A percentile compares a stretch with the other conserved stretches of the same genome.
Evolutionary conservation across 495 filamentous ascomycete genomes (phyloP).

Genomic region (Hypoxylon trugodes): DNA sequence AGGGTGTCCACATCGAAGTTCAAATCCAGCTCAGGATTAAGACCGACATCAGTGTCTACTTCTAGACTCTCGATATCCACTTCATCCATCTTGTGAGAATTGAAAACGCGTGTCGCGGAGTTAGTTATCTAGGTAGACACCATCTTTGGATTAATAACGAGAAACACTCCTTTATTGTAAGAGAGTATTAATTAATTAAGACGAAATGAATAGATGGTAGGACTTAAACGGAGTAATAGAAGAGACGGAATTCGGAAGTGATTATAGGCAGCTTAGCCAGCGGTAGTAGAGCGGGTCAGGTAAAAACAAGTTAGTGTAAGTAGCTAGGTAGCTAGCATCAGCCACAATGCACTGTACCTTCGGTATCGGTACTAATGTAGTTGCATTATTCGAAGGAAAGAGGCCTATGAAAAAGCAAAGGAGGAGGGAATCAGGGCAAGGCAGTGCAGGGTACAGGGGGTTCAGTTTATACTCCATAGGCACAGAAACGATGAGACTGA

Average conservation of each 20-base stretch:
- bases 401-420: no score
- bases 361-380: not conserved
- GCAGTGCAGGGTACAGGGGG: no score
- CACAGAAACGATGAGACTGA: no score
- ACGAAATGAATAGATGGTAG: not conserved
- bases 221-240: not conserved
- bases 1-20: slow-evolving; percentile 1
- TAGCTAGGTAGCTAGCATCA: not conserved
- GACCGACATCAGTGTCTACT: not conserved
- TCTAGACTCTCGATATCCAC: slow-evolving; percentile 15
- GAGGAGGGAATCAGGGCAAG: no score
- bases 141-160: slow-evolving; percentile 6
- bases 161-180: slow-evolving; percentile 1
- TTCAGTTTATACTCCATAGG: no score
- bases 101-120: not conserved
- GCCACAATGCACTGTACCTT: not conserved
- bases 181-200: not conserved
- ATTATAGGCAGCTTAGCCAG: not conserved
- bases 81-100: slow-evolving; percentile 22
- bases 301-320: no score
- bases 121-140: slow-evolving; percentile 4
- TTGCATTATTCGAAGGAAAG: not conserved
- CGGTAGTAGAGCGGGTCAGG: no score
- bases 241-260: slow-evolving; percentile 1
- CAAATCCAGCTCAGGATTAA: slow-evolving; percentile 7